phyloP scores from a whole-genome alignment of 2,329 filamentous ascomycete species.

The Tolypocladium pustulatum region DNA sequence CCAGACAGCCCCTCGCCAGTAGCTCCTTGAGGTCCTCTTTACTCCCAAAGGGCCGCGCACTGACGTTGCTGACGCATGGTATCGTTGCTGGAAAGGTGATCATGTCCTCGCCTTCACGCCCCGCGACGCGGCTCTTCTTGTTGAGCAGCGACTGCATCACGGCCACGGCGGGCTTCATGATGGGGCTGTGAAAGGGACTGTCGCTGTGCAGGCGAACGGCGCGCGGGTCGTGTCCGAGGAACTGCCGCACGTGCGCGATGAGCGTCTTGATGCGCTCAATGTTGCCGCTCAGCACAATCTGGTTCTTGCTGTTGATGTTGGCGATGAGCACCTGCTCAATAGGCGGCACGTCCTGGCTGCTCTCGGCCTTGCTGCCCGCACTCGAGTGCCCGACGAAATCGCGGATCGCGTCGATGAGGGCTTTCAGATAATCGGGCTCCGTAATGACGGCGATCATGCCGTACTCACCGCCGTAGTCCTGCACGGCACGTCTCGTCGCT shows the following conservation, averaged over 20 bases:
- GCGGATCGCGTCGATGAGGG: conserved; percentile 62
- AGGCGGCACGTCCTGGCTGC: conserved; percentile 55
- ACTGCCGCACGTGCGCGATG: conserved; percentile 75
- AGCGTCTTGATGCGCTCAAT: conserved; percentile 73
- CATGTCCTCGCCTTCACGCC: conserved; percentile 48
- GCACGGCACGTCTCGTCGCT: conserved; percentile 56
- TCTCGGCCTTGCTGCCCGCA: conserved; percentile 57
- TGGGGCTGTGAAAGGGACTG: conserved; percentile 80
- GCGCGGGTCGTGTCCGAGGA: conserved; percentile 82
- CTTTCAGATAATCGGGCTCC: conserved; percentile 63
- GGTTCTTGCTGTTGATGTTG: conserved; percentile 92
- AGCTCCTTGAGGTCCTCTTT: conserved; percentile 68
- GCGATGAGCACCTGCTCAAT: conserved; percentile 84
- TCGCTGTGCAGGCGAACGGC: conserved; percentile 81
- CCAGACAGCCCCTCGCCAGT: conserved; percentile 71
- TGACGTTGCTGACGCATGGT: conserved; percentile 80
- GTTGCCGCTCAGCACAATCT: conserved; percentile 87
- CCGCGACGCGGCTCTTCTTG: conserved; percentile 41
- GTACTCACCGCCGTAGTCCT: conserved; percentile 66
- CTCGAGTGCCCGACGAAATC: conserved; percentile 65
- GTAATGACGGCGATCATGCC: conserved; percentile 93
- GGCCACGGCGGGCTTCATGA: conserved; percentile 77
- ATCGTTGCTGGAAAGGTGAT: conserved; percentile 65
- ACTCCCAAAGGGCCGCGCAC: conserved; percentile 64
- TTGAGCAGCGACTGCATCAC: conserved; percentile 62